A percentile compares a stretch with the other conserved stretches of the same genome.
These are phyloP conservation scores for Leptoxyphium fumago DNA, from an alignment of 2,329 filamentous ascomycete species.

Conservation along the genomic window DNA sequence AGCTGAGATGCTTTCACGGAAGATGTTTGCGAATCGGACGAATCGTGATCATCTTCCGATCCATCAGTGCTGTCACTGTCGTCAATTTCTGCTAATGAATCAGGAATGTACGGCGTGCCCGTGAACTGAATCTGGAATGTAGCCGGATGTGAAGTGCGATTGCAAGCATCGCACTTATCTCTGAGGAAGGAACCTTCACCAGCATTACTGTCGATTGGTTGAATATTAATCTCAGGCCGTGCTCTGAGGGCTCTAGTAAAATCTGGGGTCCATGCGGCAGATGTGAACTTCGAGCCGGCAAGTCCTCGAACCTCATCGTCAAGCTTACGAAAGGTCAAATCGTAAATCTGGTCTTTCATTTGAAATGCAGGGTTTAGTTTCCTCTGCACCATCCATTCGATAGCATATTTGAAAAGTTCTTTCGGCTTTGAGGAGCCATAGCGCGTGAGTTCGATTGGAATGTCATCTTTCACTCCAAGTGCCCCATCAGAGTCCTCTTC, in stretches of 20 bases:
- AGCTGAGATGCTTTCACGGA: conserved; percentile 11
- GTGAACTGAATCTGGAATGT: conserved; percentile 48
- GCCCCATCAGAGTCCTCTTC: conserved; percentile 38
- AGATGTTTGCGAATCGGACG: conserved; percentile 17
- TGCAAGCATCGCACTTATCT: conserved; percentile 54
- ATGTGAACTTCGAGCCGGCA: conserved; percentile 56
- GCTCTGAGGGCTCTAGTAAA: conserved; percentile 53
- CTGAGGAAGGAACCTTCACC: conserved; percentile 20
- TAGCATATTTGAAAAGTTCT: conserved; percentile 56
- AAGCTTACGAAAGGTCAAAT: conserved; percentile 54
- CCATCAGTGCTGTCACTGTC: conserved; percentile 28
- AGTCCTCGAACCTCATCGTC: conserved; percentile 56
- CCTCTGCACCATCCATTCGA: conserved; percentile 73
- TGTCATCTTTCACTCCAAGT: conserved; percentile 42
- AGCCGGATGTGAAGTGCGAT: conserved; percentile 52
- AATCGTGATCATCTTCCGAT: conserved; percentile 26
- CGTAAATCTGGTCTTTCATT: conserved; percentile 48
- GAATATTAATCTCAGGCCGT: conserved; percentile 45
- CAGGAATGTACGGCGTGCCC: conserved; percentile 50
- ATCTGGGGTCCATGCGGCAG: conserved; percentile 51
- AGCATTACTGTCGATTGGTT: conserved; percentile 25
- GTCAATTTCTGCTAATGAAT: conserved; percentile 49
- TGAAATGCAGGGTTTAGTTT: conserved; percentile 59
- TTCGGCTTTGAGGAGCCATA: conserved; percentile 52
- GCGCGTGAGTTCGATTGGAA: conserved; percentile 53